These are phyloP conservation scores for Colletotrichum tofieldiae DNA, from an alignment of 2,329 filamentous ascomycete species.

Conservation along the genomic window DNA sequence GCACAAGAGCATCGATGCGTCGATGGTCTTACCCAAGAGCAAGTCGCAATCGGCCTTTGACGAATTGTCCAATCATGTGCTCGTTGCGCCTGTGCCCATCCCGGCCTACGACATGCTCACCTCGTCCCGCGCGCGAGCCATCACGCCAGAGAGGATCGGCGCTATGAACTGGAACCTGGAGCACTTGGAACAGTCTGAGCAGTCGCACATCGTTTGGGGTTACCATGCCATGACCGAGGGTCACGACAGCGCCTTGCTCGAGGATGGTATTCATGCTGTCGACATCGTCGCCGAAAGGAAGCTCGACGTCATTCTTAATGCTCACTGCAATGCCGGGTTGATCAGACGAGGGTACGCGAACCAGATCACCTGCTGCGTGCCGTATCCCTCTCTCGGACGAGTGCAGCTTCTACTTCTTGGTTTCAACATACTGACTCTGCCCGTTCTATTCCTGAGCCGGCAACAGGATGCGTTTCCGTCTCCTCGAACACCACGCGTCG, in stretches of 20 bases:
- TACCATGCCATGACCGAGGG: constrained; percentile 66
- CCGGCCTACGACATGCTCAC: constrained; percentile 62
- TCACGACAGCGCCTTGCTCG: constrained; percentile 61
- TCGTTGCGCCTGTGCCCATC: constrained; percentile 61
- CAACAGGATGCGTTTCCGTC: constrained; percentile 44
- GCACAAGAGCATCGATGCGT: constrained; percentile 45
- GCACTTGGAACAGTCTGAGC: constrained; percentile 56
- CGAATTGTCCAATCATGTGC: constrained; percentile 40
- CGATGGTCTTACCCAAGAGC: constrained; percentile 43
- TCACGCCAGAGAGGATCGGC: constrained; percentile 64
- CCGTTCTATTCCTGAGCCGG: constrained; percentile 30
- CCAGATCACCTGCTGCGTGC: constrained; percentile 67
- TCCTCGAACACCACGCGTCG: constrained; percentile 45
- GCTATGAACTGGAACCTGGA: constrained; percentile 68
- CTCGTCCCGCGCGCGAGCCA: constrained; percentile 56
- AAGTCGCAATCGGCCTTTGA: constrained; percentile 25
- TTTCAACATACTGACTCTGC: constrained; percentile 38
- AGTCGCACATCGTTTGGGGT: constrained; percentile 64
- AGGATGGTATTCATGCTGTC: constrained; percentile 62
- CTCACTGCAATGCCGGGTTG: constrained; percentile 65
- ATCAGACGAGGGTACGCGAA: constrained; percentile 58
- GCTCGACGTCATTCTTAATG: constrained; percentile 67
- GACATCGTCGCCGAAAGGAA: constrained; percentile 59
- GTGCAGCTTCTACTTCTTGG: constrained; percentile 47
- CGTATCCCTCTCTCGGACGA: constrained; percentile 54